Evolutionary conservation across 2,329 filamentous ascomycete species (phyloP), one percentile per base, ranked within the genome.

Genomic region (Fusarium tjaetaba): DNA sequence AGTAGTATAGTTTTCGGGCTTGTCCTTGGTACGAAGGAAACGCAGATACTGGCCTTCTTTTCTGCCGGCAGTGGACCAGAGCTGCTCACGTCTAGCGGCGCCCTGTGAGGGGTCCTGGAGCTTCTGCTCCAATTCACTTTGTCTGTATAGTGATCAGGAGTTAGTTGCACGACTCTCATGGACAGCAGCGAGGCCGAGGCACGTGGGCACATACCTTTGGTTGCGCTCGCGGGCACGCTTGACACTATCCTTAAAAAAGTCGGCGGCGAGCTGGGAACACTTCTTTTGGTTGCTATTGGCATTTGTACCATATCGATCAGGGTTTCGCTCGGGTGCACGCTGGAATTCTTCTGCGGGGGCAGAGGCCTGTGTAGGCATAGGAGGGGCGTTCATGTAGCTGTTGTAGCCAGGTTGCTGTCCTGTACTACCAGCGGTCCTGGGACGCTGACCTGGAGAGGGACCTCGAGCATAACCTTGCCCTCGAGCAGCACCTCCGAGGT

Each of bases 181-280:
- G 49, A 26, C 51, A 39, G 42, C 26, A 36, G 39, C 20, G 41
- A 43, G 41, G 18, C 20, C 22, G n/a, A 34, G 26, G 15, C 24
- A 49, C 42, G 51, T 36, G 42, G 32, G 30, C 81, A 55, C 88
- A 77, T 85, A 97, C 95, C 95, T 93, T 83, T 97, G 92, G 82
- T 99, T 99, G 67, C 96, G 92, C 85, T 98, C 96, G 76, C 96
- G 90, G 58, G 96, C 96, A 78, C 96, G 91, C 87, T 97, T 96
- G 63, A 99, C 97, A 81, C 96, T 98, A 84, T 99, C 96, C 84
- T 97, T 97, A 90, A 98, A 99, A 86, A 98, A 98, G 77, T 96
- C 95, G 64, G 93, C 91, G 43, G 97, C 93, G 79, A 92, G 81
- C 79, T 91, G 89, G 20, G 88, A 89, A 81, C 90, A 92, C 80